Base-by-base conservation (phyloP, 768 basidiomycete species). In the Lactifluus rugatus region DNA sequence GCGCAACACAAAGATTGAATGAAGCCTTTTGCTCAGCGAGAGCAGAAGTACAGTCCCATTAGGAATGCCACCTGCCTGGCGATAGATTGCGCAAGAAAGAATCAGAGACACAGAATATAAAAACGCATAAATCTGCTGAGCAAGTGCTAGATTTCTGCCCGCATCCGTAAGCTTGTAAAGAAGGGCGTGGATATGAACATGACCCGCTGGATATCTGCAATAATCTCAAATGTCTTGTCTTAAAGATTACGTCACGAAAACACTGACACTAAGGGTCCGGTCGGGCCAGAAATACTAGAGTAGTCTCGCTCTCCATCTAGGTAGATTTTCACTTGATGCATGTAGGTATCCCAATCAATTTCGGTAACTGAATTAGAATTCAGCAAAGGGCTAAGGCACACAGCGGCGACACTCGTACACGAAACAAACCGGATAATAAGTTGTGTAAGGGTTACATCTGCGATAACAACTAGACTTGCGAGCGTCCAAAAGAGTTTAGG, bases 281-380 rank as follows among this genome's bases (percentile, higher is more conserved):
- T 96, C 2, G 93, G 93, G 0, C 96, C 96, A 56, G 80, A 75
- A 50, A 99, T 86, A 58, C 75, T 70, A 13, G 81, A 77, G 68
- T 99, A 99, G 66, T 93, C 81, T 48, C 85, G 77, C 69, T 94
- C 86, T 34, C 93, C 93, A 54, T 81, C 79, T 48, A 89, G 65
- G 72, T 89, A 93, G 42, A 87, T 69, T 56, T 85, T 78, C 1
- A 89, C 79, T 53, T 98, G 96, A 52, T 85, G 74, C 83, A 97
- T 92, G 68, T 99, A 99, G 0, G 96, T 97, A 66, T 85, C 80
- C 84, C 91, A 98, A 73, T 99, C 96, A 66, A 99, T 99, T 72
- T 99, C 94, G 11, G 96, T 98, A 73, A 94, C 95, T 97, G 74
- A 51, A 52, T 65, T 37, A 61, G 44, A 42, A 41, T 45, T 61